Base-by-base conservation (phyloP, 192 early-diverging fungal genomes). In the Entomortierella beljakovae region DNA sequence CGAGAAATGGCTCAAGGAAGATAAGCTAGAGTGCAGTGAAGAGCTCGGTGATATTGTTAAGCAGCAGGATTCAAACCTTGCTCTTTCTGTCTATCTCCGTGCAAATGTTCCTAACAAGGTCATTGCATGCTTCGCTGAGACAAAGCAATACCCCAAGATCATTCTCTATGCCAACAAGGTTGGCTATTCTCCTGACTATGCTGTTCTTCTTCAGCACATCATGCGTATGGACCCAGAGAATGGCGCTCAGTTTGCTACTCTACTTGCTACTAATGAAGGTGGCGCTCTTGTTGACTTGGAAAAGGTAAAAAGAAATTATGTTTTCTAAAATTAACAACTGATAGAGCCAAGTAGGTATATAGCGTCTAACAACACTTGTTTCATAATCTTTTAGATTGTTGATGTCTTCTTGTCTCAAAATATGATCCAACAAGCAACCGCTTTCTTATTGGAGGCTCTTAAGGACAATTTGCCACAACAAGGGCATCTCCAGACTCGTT, bases 1-100 rank as follows among this genome's bases (percentile, higher is more conserved):
- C 25, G 97, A 99, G 70, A 98, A 97, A 80, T 99, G 97, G 97
- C 86, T 99, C 61, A 98, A 98, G 82, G 97, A 98, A 80, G 98
- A 99, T 82, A 99, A 99, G 80, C 87, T 99, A 11, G 93, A 97
- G 64, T 98, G 97, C 86, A 97, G 94, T 81, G 98, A 99, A 80
- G 98, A 99, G 73, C 87, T 99, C 31, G 98, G 98, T 65, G 98
- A 99, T 73, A 91, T 97, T 80, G 96, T 98, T 48, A 96, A 94
- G 81, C 94, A 90, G 58, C 89, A 94, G 60, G 98, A 99, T 70
- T 76, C 86, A 22, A 93, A 91, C n/a, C 83, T 98, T 55, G 98
- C 98, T 0, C 88, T 98, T 22, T 96, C 95, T 16, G 92, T 99
- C 4, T 99, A 98, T 70, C 85, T 98, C 38, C 93, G 97, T 56